Conservation (phyloP, 768 basidiomycete genomes). For the Pleurotus tuber-regium region DNA sequence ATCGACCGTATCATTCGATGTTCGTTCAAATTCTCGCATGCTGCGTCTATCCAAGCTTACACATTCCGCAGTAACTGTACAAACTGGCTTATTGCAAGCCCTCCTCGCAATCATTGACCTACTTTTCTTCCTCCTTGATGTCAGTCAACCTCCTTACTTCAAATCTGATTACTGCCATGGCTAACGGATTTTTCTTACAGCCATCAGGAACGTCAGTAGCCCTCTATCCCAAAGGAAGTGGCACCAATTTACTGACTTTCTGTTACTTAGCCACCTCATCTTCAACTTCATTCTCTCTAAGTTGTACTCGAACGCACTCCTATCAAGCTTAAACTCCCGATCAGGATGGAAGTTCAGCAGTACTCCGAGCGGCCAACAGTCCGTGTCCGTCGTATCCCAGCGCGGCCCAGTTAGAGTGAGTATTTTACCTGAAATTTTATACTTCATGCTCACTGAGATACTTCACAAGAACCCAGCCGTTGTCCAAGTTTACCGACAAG, state of each 20-base stretch:
- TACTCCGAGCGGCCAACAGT: slow-evolving; percentile 1
- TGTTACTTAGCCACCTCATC: slow-evolving; percentile 28
- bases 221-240: neutral
- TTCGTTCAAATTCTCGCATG: slow-evolving; percentile 18
- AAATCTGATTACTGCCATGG: neutral
- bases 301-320: slow-evolving; percentile 35
- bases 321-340: slow-evolving; percentile 35
- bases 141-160: slow-evolving; percentile 13
- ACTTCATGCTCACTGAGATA: neutral
- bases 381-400: slow-evolving; percentile 1
- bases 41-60: neutral
- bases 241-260: neutral
- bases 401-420: neutral
- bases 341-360: slow-evolving; percentile 25
- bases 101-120: slow-evolving; percentile 31
- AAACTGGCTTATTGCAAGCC: slow-evolving; percentile 33
- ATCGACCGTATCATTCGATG: slow-evolving; percentile 41
- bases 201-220: slow-evolving; percentile 22
- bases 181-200: slow-evolving; percentile 4
- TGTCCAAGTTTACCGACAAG: neutral
- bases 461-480: neutral
- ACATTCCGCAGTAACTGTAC: slow-evolving; percentile 28
- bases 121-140: slow-evolving; percentile 26
- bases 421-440: neutral
- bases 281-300: slow-evolving; percentile 39